These are phyloP conservation scores for Cynara cardunculus DNA, from an alignment of 129 eudicot genomes.

Conservation along the genomic window DNA sequence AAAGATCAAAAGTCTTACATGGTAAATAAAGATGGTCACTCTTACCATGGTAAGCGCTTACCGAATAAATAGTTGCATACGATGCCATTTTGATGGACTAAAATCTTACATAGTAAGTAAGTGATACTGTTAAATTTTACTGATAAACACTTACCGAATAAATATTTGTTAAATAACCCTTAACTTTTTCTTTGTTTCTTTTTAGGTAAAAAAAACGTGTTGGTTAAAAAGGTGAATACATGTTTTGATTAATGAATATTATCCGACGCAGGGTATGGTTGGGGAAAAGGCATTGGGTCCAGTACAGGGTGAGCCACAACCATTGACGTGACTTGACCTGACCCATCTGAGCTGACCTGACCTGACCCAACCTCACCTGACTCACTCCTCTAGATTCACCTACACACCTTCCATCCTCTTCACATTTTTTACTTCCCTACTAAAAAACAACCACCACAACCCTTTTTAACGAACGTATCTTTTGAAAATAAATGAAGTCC, in stretches of 20 bases:
- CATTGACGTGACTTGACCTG: conserved; percentile 35
- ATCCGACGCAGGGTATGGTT: conserved; percentile 8
- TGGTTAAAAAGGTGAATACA: too few relatives aligned
- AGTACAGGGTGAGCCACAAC: conserved; percentile 17
- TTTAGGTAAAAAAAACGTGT: too few relatives aligned
- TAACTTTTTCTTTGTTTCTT: too few relatives aligned
- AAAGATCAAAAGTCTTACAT: too few relatives aligned
- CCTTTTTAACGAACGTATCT: background rate
- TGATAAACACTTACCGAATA: too few relatives aligned
- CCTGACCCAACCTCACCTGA: background rate
- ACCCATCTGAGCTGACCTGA: conserved; percentile 5
- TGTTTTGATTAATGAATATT: conserved; percentile 3
- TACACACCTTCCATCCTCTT: conserved; percentile 8
- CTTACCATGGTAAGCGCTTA: too few relatives aligned
- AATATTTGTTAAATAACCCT: too few relatives aligned
- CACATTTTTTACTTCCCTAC: background rate
- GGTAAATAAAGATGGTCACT: too few relatives aligned
- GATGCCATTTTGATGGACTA: too few relatives aligned
- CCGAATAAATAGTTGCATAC: too few relatives aligned
- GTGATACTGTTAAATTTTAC: too few relatives aligned
- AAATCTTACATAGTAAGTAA: too few relatives aligned
- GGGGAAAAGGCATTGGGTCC: background rate
- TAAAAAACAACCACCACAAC: background rate
- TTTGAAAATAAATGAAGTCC: background rate
- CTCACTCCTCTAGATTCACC: conserved; percentile 9